Evolutionary conservation across 768 basidiomycete species (phyloP).

Genomic region (Saitozyma sp.): DNA sequence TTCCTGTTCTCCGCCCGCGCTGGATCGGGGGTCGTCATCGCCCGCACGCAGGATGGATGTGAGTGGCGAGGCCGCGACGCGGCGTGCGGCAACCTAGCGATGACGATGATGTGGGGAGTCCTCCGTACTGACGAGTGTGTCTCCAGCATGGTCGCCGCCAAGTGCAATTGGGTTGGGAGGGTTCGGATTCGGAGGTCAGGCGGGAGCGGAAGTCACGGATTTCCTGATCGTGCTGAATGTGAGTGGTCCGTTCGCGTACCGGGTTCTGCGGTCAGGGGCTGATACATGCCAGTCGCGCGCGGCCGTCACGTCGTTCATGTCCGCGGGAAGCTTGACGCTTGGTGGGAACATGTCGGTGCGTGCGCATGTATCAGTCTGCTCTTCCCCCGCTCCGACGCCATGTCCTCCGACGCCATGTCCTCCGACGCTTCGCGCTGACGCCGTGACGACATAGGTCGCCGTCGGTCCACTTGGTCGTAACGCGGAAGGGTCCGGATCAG

Average conservation of each 20-base stretch:
- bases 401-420: too few relatives aligned
- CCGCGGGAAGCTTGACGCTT: constrained; percentile 82
- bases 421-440: not conserved
- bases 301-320: constrained; percentile 78
- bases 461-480: constrained; percentile 91
- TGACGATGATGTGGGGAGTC: not conserved
- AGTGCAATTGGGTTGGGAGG: constrained; percentile 93
- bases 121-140: not conserved
- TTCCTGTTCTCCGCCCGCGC: constrained; percentile 74
- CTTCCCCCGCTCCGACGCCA: not conserved
- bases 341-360: constrained; percentile 82
- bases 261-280: constrained; percentile 42
- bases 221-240: constrained; percentile 83
- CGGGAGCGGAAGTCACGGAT: constrained; percentile 70
- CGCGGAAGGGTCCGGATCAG: constrained; percentile 77
- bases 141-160: constrained; percentile 84
- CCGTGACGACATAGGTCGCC: constrained; percentile 52
- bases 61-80: constrained; percentile 49
- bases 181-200: constrained; percentile 73
- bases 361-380: constrained; percentile 13
- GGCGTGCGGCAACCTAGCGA: not conserved
- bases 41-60: constrained; percentile 77
- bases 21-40: constrained; percentile 85
- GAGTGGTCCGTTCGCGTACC: constrained; percentile 3
- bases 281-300: constrained; percentile 59